phyloP scores from a whole-genome alignment of 352 stramenopile genomes.

The Hyphochytrium catenoides region DNA sequence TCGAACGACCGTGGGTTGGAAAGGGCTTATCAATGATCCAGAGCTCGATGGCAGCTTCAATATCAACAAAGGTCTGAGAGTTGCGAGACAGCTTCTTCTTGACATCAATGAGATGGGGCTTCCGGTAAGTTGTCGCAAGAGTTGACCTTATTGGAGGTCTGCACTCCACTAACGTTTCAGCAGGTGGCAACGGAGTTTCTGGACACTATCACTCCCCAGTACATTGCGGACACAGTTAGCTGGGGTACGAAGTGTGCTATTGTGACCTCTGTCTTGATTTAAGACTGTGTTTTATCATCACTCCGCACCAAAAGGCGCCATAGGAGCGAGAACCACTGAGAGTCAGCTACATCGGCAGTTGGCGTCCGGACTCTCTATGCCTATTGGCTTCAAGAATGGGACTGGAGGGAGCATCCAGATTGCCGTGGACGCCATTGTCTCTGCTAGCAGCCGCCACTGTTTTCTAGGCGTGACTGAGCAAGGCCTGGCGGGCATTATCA shows the following conservation, averaged over 20 bases:
- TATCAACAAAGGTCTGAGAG: conserved; percentile 61
- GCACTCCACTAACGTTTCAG: neutral
- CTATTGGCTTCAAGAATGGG: conserved; percentile 58
- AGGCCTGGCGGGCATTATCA: conserved; percentile 45
- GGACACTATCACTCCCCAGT: conserved; percentile 8
- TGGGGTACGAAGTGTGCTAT: conserved; percentile 1
- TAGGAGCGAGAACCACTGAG: conserved; percentile 51
- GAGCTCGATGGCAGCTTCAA: conserved; percentile 54
- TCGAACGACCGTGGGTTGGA: conserved; percentile 52
- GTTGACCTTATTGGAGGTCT: neutral
- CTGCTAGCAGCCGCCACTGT: conserved; percentile 40
- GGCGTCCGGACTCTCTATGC: conserved; percentile 46
- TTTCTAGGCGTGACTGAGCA: conserved; percentile 54
- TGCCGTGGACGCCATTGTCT: conserved; percentile 36
- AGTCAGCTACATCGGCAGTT: conserved; percentile 52
- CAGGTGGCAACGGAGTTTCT: conserved; percentile 7
- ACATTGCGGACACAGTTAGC: conserved; percentile 4
- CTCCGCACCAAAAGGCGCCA: conserved; percentile 48
- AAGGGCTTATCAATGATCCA: conserved; percentile 58
- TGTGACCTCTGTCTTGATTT: conserved; percentile 13
- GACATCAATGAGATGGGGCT: conserved; percentile 50
- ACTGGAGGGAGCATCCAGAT: conserved; percentile 47
- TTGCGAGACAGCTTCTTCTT: conserved; percentile 49
- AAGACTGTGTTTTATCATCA: conserved; percentile 12
- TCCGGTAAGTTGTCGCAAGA: conserved; percentile 18